phyloP scores from a whole-genome alignment of 441 rosid genomes.

The Jatropha podagrica region DNA sequence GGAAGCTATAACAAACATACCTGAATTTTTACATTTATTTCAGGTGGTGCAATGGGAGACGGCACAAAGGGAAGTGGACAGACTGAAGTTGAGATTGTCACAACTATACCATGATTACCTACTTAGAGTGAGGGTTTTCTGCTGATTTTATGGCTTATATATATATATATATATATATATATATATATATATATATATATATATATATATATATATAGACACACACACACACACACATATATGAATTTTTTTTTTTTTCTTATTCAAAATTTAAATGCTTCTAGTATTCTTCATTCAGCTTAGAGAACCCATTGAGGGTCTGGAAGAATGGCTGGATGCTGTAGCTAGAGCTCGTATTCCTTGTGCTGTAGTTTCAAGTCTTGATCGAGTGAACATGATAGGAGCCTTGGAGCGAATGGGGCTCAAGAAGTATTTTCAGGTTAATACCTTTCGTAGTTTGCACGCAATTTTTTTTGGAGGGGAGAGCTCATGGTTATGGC shows the following conservation, averaged over 20 bases:
- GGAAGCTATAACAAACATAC: neutral
- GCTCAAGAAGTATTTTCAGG: constrained; percentile 87
- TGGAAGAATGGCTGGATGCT: constrained; percentile 84
- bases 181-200: too few species aligned
- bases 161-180: neutral
- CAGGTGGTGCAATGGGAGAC: constrained; percentile 75
- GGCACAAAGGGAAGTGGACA: constrained; percentile 52
- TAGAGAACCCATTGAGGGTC: constrained; percentile 67
- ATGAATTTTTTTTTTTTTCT: neutral
- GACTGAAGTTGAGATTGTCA: constrained; percentile 63
- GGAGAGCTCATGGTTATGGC: constrained; percentile 4
- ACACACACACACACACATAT: too few species aligned
- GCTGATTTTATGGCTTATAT: constrained; percentile 9
- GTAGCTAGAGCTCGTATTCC: constrained; percentile 76
- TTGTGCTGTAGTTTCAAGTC: constrained; percentile 92
- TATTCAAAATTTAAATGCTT: constrained; percentile 15
- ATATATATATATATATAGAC: neutral
- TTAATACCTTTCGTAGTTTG: constrained; percentile 17
- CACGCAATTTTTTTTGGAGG: neutral
- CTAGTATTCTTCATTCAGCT: constrained; percentile 45
- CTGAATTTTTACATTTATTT: constrained; percentile 13
- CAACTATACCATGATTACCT: constrained; percentile 68
- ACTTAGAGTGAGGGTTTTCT: constrained; percentile 47
- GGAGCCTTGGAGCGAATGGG: constrained; percentile 68
- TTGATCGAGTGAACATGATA: constrained; percentile 79